Conservation (phyloP, 768 basidiomycete genomes). For the Flagelloscypha sp. region DNA sequence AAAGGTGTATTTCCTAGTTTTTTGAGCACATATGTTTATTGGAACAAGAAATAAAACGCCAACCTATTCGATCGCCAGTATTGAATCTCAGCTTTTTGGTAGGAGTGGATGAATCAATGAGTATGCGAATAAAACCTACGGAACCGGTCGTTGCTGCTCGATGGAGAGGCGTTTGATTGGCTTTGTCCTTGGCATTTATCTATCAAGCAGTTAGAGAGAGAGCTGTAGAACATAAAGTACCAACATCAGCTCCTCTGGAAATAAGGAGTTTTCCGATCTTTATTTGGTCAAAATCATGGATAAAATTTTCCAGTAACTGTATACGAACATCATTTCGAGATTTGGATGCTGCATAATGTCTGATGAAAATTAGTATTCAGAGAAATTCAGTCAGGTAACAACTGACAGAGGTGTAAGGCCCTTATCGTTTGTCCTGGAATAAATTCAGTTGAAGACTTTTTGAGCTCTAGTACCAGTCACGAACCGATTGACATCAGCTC, state of each 20-base stretch:
- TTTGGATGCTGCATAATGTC: conserved; percentile 92
- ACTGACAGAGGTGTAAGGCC: conserved; percentile 78
- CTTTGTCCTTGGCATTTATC: conserved; percentile 93
- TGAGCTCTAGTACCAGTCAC: conserved; percentile 13
- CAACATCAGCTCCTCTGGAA: conserved; percentile 82
- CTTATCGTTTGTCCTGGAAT: conserved; percentile 61
- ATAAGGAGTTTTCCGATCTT: conserved; percentile 87
- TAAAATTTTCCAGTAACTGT: not conserved
- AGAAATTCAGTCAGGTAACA: conserved; percentile 1
- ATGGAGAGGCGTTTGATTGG: conserved; percentile 92
- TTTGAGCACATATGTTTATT: not conserved
- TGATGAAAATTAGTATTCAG: conserved; percentile 22
- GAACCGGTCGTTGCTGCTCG: conserved; percentile 96
- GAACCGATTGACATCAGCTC: conserved; percentile 66
- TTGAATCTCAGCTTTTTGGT: conserved; percentile 77
- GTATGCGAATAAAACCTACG: conserved; percentile 75
- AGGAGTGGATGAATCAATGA: conserved; percentile 78
- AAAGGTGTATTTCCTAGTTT: conserved; percentile 84
- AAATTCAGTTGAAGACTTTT: conserved; percentile 13
- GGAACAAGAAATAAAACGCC: conserved; percentile 12
- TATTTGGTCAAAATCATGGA: conserved; percentile 19
- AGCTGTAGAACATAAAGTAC: conserved; percentile 30
- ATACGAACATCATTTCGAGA: conserved; percentile 65
- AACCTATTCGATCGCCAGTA: conserved; percentile 73
- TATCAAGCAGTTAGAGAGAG: conserved; percentile 33